Conservation (phyloP, 2,329 filamentous ascomycete species). For the Leptodontidium sp. region DNA sequence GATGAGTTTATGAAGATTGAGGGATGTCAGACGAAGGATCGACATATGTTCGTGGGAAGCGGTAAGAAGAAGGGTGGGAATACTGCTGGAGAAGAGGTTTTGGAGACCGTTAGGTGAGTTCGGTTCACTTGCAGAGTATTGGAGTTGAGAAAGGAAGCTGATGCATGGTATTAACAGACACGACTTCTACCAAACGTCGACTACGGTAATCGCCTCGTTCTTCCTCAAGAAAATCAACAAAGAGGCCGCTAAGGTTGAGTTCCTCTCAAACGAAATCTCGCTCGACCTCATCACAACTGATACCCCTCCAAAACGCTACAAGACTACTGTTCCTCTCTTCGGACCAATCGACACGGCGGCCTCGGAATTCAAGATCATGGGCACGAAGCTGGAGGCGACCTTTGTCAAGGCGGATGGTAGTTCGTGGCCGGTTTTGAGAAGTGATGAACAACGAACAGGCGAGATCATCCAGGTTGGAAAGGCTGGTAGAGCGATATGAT, state of each 20-base stretch:
- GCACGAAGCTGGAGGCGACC: conserved; percentile 74
- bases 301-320: conserved; percentile 77
- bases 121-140: conserved; percentile 41
- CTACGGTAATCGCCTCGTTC: conserved; percentile 85
- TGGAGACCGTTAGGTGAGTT: conserved; percentile 78
- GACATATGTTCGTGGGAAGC: conserved; percentile 85
- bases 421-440: conserved; percentile 74
- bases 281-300: conserved; percentile 90
- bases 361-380: conserved; percentile 71
- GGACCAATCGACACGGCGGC: conserved; percentile 74
- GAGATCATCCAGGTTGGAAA: conserved; percentile 91
- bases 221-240: conserved; percentile 98
- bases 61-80: conserved; percentile 69
- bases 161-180: conserved; percentile 57
- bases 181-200: conserved; percentile 94
- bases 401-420: conserved; percentile 69
- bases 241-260: conserved; percentile 74
- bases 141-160: conserved; percentile 3
- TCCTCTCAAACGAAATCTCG: conserved; percentile 67
- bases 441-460: conserved; percentile 69
- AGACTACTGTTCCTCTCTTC: conserved; percentile 76
- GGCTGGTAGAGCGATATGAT: conserved; percentile 57
- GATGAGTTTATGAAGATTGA: conserved; percentile 97
- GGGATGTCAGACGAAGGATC: conserved; percentile 83
- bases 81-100: conserved; percentile 71